These are phyloP conservation scores for Hanseniaspora vineae DNA, from an alignment of 805 yeast genomes.

Conservation along the genomic window DNA sequence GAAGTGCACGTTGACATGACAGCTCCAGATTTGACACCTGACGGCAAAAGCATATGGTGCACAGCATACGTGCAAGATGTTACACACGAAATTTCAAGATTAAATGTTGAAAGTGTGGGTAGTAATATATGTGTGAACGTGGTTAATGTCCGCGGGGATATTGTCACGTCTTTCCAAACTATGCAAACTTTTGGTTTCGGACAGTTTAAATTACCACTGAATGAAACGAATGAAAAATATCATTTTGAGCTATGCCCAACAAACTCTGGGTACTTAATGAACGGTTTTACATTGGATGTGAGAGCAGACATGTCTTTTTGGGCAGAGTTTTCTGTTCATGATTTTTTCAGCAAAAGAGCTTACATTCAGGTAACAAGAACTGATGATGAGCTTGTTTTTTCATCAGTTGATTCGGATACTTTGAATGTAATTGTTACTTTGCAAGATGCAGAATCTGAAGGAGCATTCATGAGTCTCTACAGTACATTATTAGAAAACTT, in stretches of 20 bases:
- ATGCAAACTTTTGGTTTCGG: constrained; percentile 79
- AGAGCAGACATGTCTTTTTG: constrained; percentile 14
- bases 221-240: constrained; percentile 5
- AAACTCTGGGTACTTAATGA: constrained; percentile 10
- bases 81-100: constrained; percentile 11
- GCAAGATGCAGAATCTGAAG: neutral
- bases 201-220: constrained; percentile 38
- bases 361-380: constrained; percentile 6
- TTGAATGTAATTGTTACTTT: neutral
- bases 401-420: neutral
- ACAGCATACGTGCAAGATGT: constrained; percentile 58
- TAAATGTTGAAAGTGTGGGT: constrained; percentile 19
- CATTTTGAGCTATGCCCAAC: constrained; percentile 13
- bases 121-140: constrained; percentile 44
- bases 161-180: constrained; percentile 43
- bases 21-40: constrained; percentile 8
- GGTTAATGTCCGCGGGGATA: constrained; percentile 11
- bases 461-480: neutral
- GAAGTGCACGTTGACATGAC: constrained; percentile 10
- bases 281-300: constrained; percentile 13
- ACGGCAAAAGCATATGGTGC: constrained; percentile 18
- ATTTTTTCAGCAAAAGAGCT: constrained; percentile 8
- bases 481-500: neutral
- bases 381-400: neutral
- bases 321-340: constrained; percentile 9